Conservation (phyloP, 495 filamentous ascomycete species). For the Aspergillus indologenus region DNA sequence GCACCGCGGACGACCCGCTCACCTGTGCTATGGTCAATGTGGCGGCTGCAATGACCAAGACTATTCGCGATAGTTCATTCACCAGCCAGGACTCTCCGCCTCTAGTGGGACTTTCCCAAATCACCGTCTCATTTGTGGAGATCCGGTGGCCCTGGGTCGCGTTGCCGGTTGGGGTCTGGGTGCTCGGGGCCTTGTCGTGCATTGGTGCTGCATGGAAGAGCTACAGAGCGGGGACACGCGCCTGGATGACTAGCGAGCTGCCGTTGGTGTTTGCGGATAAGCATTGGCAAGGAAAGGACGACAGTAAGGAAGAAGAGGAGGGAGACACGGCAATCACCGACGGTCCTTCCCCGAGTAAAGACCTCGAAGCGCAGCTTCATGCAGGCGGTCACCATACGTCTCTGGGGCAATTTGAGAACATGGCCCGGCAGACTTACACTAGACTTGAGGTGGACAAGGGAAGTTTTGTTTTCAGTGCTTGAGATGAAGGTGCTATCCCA, state of each 20-base stretch:
- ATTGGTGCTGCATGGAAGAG: not conserved
- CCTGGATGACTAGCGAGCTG: not conserved
- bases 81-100: not conserved
- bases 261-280: not conserved
- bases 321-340: not conserved
- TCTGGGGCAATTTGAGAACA: not conserved
- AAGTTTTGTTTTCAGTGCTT: no score
- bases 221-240: not conserved
- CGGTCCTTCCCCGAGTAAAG: not conserved
- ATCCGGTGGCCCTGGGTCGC: not conserved
- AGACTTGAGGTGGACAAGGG: not conserved
- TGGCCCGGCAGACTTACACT: not conserved
- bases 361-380: not conserved
- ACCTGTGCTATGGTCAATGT: not conserved
- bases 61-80: not conserved
- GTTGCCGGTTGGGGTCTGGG: not conserved
- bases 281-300: not conserved
- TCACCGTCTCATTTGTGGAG: not conserved
- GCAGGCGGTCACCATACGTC: not conserved
- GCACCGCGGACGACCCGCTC: not conserved
- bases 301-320: not conserved
- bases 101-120: not conserved
- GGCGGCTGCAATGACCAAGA: conserved; percentile 2
- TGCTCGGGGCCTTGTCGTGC: not conserved
- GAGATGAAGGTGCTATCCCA: no score